Percentiles rank a stretch among this genome's conserved stretches.
Conservation (phyloP, 2,329 filamentous ascomycete genomes). For the Trichoderma koningii region DNA sequence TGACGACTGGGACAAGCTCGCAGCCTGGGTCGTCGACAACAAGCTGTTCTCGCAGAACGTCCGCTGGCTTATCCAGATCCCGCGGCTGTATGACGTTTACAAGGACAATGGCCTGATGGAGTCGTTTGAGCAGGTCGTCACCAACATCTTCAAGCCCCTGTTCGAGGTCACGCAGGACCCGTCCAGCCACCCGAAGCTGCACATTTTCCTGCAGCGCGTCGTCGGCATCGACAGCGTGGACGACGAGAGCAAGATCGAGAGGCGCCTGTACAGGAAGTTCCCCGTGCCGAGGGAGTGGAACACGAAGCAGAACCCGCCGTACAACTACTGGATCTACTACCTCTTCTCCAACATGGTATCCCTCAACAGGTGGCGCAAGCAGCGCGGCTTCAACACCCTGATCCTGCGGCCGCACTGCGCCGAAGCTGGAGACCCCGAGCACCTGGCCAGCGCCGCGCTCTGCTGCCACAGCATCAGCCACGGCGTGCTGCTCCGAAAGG, state of each 20-base stretch:
- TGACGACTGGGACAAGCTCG: slow-evolving; percentile 96
- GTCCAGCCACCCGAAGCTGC: slow-evolving; percentile 83
- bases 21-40: slow-evolving; percentile 99
- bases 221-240: slow-evolving; percentile 98
- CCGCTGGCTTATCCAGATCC: slow-evolving; percentile 94
- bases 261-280: slow-evolving; percentile 90
- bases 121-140: slow-evolving; percentile 85
- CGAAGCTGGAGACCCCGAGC: slow-evolving; percentile 95
- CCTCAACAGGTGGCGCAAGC: slow-evolving; percentile 86
- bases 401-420: slow-evolving; percentile 91
- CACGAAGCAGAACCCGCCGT: slow-evolving; percentile 93
- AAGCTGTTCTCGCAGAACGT: slow-evolving; percentile 98
- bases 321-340: slow-evolving; percentile 99
- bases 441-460: slow-evolving; percentile 85
- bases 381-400: slow-evolving; percentile 94
- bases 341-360: slow-evolving; percentile 92
- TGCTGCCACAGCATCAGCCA: slow-evolving; percentile 98
- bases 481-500: slow-evolving; percentile 87
- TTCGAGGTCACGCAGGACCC: slow-evolving; percentile 94
- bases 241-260: slow-evolving; percentile 95
- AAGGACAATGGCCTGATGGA: slow-evolving; percentile 85
- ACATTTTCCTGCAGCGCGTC: slow-evolving; percentile 91
- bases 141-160: slow-evolving; percentile 88
- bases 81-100: slow-evolving; percentile 93
- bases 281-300: slow-evolving; percentile 87